Evolutionary conservation across 306 rosid species (phyloP).

Genomic region (Sphenostylis stenocarpa): DNA sequence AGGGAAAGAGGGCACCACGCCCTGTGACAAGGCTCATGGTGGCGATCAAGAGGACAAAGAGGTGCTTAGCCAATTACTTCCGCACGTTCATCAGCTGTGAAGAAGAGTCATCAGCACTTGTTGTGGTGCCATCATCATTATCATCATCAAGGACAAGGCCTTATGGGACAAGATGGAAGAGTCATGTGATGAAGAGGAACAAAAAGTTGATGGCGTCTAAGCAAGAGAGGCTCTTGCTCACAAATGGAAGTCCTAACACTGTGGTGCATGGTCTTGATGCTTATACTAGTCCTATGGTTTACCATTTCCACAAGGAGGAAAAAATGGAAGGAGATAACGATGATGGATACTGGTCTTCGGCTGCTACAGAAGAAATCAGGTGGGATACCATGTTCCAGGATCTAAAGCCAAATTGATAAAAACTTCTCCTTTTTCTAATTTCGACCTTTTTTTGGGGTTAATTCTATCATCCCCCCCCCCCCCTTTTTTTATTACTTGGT

Average conservation of each 20-base stretch:
- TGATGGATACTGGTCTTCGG: constrained; percentile 63
- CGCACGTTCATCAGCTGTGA: constrained; percentile 41
- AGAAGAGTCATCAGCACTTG: constrained; percentile 65
- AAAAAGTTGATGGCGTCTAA: constrained; percentile 46
- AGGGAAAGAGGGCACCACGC: constrained; percentile 35
- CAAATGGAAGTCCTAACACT: constrained; percentile 60
- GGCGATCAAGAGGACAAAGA: constrained; percentile 72
- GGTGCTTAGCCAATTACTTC: constrained; percentile 51
- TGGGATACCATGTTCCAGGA: constrained; percentile 98
- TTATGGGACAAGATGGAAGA: constrained; percentile 49
- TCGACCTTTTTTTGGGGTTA: background rate
- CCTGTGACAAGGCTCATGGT: constrained; percentile 53
- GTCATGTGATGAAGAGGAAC: constrained; percentile 63
- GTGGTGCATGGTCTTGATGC: constrained; percentile 44
- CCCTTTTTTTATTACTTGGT: constrained; percentile 44
- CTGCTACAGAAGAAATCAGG: constrained; percentile 79
- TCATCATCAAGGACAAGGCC: constrained; percentile 46
- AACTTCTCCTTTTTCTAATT: background rate
- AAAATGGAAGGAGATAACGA: constrained; percentile 37
- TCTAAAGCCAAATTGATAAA: constrained; percentile 73
- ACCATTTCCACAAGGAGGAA: constrained; percentile 50
- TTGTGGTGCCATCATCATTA: constrained; percentile 51
- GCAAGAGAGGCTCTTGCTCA: constrained; percentile 62
- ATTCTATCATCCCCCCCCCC: constrained; percentile 7
- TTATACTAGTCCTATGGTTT: constrained; percentile 61